Percentiles rank a stretch among this genome's conserved stretches.
These are phyloP conservation scores for Paracorniculantispora psalliotae DNA, from an alignment of 2,329 filamentous ascomycete genomes.

Conservation along the genomic window DNA sequence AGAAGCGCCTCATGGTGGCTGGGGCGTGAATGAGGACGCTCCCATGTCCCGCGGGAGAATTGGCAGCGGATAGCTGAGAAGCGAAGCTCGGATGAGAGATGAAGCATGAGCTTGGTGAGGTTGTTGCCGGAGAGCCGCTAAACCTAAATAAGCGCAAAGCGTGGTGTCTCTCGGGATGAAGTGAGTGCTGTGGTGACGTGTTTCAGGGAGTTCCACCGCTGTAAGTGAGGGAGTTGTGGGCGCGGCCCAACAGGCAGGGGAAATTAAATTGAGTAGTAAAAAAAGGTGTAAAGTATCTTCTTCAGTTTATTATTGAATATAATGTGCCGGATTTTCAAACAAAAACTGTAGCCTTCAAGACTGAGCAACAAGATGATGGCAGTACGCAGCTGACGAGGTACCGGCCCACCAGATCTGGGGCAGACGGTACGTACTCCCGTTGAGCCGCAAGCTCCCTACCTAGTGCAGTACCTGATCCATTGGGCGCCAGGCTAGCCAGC, in stretches of 20 bases:
- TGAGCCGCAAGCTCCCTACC: not conserved
- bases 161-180: not conserved
- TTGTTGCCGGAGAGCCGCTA: not conserved
- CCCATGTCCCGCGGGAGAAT: not conserved
- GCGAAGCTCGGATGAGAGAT: not conserved
- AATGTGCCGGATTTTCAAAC: too few relatives aligned
- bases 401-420: conserved; percentile 3
- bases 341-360: too few relatives aligned
- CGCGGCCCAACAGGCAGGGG: too few relatives aligned
- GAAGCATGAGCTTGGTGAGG: not conserved
- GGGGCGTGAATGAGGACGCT: not conserved
- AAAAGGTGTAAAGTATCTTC: too few relatives aligned
- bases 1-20: conserved; percentile 30
- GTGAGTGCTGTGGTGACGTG: not conserved
- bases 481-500: conserved; percentile 1
- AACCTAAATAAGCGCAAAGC: not conserved
- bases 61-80: not conserved
- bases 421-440: conserved; percentile 1
- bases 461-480: not conserved
- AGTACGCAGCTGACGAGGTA: too few relatives aligned
- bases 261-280: too few relatives aligned
- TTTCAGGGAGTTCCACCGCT: not conserved
- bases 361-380: too few relatives aligned
- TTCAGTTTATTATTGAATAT: too few relatives aligned
- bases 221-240: not conserved